Conservation (phyloP, 345 rosid genomes). For the Eutrema yunnanense region DNA sequence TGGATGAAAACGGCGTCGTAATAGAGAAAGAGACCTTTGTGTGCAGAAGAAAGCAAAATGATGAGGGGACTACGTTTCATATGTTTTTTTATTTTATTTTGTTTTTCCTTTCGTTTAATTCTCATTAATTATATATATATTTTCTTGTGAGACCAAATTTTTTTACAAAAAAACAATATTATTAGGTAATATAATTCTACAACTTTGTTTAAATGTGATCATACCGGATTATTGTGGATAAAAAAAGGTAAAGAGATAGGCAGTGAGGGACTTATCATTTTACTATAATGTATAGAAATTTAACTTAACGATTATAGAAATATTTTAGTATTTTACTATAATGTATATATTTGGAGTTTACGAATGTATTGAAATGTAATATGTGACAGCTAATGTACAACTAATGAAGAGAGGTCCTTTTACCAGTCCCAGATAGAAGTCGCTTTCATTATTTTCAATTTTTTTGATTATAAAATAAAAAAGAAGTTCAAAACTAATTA, state of each 20-base stretch:
- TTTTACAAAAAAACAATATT: not conserved
- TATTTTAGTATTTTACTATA: no score
- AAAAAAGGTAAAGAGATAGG: not conserved
- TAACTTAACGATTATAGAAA: no score
- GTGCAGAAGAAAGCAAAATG: constrained; percentile 25
- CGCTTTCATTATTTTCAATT: constrained; percentile 15
- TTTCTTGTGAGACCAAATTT: not conserved
- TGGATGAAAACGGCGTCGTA: constrained; percentile 24
- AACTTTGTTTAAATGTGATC: not conserved
- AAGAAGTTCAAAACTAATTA: not conserved
- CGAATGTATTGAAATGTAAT: not conserved
- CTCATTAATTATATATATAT: constrained; percentile 13
- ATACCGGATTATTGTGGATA: no score
- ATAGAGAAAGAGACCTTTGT: not conserved
- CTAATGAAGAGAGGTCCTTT: constrained; percentile 26
- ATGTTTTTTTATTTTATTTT: constrained; percentile 25
- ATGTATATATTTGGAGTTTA: constrained; percentile 1
- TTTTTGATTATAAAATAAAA: not conserved
- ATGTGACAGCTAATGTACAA: constrained; percentile 33
- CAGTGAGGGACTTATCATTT: not conserved
- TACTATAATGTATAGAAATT: no score
- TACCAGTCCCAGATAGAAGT: constrained; percentile 32
- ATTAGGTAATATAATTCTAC: not conserved
- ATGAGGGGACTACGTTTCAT: constrained; percentile 20
- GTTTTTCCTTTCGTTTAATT: constrained; percentile 16